Conservation (phyloP, 2,329 filamentous ascomycete genomes). For the Pseudocercospora vitis region DNA sequence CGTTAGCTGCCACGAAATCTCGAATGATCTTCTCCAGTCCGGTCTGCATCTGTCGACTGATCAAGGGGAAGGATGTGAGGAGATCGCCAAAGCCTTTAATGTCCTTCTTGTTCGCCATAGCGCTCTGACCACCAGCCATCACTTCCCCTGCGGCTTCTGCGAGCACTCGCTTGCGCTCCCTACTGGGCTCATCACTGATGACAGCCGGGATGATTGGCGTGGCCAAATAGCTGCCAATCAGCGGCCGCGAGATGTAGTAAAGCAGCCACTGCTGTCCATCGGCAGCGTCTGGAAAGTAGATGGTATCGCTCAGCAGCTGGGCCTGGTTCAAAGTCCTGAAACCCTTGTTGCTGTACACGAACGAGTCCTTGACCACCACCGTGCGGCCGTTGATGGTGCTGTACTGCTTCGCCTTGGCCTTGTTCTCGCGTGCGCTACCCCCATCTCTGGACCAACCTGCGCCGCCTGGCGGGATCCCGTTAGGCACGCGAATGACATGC, state of each 20-base stretch:
- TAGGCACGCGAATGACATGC: slow-evolving; percentile 87
- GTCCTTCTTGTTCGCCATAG: slow-evolving; percentile 74
- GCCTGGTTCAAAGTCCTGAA: slow-evolving; percentile 92
- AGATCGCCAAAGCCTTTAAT: slow-evolving; percentile 89
- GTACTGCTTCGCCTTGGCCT: slow-evolving; percentile 92
- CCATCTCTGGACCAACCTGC: slow-evolving; percentile 53
- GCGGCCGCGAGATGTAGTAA: slow-evolving; percentile 89
- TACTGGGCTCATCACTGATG: slow-evolving; percentile 40
- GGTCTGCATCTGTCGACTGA: slow-evolving; percentile 91
- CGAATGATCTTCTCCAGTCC: slow-evolving; percentile 86
- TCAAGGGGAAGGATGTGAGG: slow-evolving; percentile 88
- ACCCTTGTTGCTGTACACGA: slow-evolving; percentile 97
- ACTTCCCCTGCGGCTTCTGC: slow-evolving; percentile 33
- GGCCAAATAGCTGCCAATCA: slow-evolving; percentile 81
- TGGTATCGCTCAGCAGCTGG: slow-evolving; percentile 75
- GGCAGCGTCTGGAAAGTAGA: slow-evolving; percentile 86
- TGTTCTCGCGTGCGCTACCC: slow-evolving; percentile 65
- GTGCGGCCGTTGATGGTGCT: slow-evolving; percentile 89
- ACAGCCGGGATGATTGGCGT: slow-evolving; percentile 68
- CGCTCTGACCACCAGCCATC: slow-evolving; percentile 33
- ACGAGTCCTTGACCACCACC: slow-evolving; percentile 89
- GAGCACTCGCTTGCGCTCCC: slow-evolving; percentile 35
- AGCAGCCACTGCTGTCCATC: slow-evolving; percentile 93
- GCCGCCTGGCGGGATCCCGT: slow-evolving; percentile 45
- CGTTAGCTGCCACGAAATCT: slow-evolving; percentile 82